These are phyloP conservation scores for Xerocomus potaroensis DNA, from an alignment of 768 basidiomycete species.

Conservation along the genomic window DNA sequence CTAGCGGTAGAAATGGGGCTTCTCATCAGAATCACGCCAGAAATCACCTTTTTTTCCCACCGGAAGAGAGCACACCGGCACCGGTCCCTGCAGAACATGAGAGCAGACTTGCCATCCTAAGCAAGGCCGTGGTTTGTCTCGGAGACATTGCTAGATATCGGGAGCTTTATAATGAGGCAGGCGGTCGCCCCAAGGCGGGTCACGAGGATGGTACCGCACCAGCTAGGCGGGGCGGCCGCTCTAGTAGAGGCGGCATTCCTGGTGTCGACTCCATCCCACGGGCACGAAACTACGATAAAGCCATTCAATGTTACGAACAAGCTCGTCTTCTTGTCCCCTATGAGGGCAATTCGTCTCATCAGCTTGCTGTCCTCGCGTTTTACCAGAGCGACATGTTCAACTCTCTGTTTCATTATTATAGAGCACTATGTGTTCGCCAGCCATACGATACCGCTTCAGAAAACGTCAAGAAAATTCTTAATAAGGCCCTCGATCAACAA, in stretches of 20 bases:
- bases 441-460: slow-evolving; percentile 87
- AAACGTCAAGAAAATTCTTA: slow-evolving; percentile 73
- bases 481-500: slow-evolving; percentile 62
- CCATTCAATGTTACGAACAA: slow-evolving; percentile 79
- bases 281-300: slow-evolving; percentile 66
- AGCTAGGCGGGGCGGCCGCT: slow-evolving; percentile 39
- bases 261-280: slow-evolving; percentile 46
- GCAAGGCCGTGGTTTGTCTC: slow-evolving; percentile 85
- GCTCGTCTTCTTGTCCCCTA: slow-evolving; percentile 78
- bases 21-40: slow-evolving; percentile 37
- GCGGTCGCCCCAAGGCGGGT: slow-evolving; percentile 60
- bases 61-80: slow-evolving; percentile 45
- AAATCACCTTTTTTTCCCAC: slow-evolving; percentile 62
- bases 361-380: slow-evolving; percentile 87
- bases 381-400: slow-evolving; percentile 81
- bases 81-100: slow-evolving; percentile 39
- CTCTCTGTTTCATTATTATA: slow-evolving; percentile 83
- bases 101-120: slow-evolving; percentile 67
- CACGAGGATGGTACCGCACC: slow-evolving; percentile 51
- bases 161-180: slow-evolving; percentile 80
- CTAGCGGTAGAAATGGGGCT: slow-evolving; percentile 17
- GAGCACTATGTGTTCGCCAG: slow-evolving; percentile 80
- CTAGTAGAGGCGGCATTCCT: slow-evolving; percentile 45
- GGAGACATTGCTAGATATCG: slow-evolving; percentile 94
- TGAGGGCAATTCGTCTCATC: slow-evolving; percentile 94